Conservation (phyloP, 495 filamentous ascomycete genomes). For the Aspergillus bridgeri region DNA sequence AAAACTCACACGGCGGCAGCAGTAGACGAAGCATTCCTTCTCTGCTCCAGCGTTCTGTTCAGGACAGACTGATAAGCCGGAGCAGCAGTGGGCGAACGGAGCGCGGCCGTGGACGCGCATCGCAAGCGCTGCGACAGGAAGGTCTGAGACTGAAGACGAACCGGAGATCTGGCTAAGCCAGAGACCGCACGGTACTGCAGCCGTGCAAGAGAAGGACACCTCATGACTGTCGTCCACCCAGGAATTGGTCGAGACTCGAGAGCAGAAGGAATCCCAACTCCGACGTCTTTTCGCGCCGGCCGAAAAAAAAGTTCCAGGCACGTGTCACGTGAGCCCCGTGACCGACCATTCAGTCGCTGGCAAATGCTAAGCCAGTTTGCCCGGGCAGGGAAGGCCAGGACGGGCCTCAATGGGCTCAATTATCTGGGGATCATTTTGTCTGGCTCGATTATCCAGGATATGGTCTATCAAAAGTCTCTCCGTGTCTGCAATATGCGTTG, state of each 20-base stretch:
- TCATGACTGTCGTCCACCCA: slow-evolving; percentile 37
- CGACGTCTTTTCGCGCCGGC: too few relatives aligned
- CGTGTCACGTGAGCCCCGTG: slow-evolving; percentile 35
- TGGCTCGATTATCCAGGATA: background rate
- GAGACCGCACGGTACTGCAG: slow-evolving; percentile 41
- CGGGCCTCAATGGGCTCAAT: background rate
- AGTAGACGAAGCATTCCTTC: slow-evolving; percentile 39
- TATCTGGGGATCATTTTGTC: background rate
- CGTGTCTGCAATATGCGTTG: background rate
- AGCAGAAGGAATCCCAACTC: slow-evolving; percentile 12
- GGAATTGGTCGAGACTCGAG: slow-evolving; percentile 21
- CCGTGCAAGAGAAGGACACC: slow-evolving; percentile 45
- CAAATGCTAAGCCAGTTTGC: background rate
- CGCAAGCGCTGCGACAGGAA: slow-evolving; percentile 25
- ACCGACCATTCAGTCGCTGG: slow-evolving; percentile 10
- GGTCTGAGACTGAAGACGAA: slow-evolving; percentile 38
- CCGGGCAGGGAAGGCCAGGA: background rate
- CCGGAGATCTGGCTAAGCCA: slow-evolving; percentile 39
- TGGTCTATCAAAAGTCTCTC: too few relatives aligned
- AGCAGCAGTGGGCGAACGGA: slow-evolving; percentile 39
- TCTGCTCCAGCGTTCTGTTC: slow-evolving; percentile 36
- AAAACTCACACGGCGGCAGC: slow-evolving; percentile 41
- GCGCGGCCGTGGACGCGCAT: slow-evolving; percentile 41
- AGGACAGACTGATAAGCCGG: slow-evolving; percentile 40
- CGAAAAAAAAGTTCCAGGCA: slow-evolving; percentile 51